Base-by-base conservation (phyloP, 75 land plant genomes). In the Isoetes taiwanensis region DNA sequence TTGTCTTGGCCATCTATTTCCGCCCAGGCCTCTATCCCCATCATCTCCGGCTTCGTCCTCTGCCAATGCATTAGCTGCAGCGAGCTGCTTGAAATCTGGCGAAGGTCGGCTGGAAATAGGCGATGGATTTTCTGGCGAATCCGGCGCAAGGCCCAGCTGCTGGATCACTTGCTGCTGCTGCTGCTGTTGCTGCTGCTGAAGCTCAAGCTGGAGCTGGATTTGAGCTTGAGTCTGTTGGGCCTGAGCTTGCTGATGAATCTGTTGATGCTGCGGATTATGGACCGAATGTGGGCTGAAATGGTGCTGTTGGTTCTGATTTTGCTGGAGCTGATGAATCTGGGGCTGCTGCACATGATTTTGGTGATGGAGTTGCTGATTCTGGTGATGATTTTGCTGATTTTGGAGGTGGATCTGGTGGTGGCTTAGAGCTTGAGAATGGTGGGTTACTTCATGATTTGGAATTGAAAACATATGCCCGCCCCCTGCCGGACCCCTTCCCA, bases 1-100 rank as follows among this genome's bases (percentile, higher is more conserved):
- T 34, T 83, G 83, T 54, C 86, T 67, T 12, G 86, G 87, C 91
- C 91, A 86, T 38, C 91, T 57, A 53, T 67, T 64, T 2, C 64
- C 74, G 19, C 54, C 73, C n/a, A n/a, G n/a, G n/a, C n/a, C n/a
- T 64, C 40, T 35, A 25, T 40, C 30, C 14, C 25, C 43, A n/a
- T 46, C 64, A 19, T 57, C 24, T 30, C 30, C 70, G 48, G 34
- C 56, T 21, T 14, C 65, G 32, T 41, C 24, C 27, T 1, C 61
- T 52, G 37, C 30, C 3, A 32, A n/a, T n/a, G 41, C 10, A 42
- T 28, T 16, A 28, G 19, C 39, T 28, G 32, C 0, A 14, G 39
- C 2, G 56, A 2, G 30, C 33, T 5, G 35, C 17, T 16, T 32
- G 23, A 10, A 31, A 23, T 37, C 16, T 10, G 58, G 28, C 39